These are phyloP conservation scores for Stephania yunnanensis DNA, from an alignment of 164 flowering plant species.

Conservation along the genomic window DNA sequence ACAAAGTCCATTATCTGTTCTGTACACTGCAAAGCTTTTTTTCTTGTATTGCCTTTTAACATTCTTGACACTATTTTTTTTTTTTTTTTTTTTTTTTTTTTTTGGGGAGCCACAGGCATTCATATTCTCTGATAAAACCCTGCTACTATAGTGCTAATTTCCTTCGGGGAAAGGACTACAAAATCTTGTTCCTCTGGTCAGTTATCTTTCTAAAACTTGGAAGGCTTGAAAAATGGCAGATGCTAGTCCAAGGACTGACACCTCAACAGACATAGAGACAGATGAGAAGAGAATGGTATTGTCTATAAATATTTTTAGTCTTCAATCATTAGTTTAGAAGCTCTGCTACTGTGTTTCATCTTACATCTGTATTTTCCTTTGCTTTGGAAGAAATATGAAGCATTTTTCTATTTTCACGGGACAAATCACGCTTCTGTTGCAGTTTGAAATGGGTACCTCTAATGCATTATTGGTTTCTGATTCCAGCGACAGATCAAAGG, in stretches of 20 bases:
- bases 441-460: slow-evolving; percentile 56
- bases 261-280: slow-evolving; percentile 78
- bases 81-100: not conserved
- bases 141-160: slow-evolving; percentile 20
- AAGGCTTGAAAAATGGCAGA: slow-evolving; percentile 64
- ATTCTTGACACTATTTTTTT: slow-evolving; percentile 1
- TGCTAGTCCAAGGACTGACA: slow-evolving; percentile 82
- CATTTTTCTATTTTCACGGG: not conserved
- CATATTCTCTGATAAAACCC: slow-evolving; percentile 19
- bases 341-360: not conserved
- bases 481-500: slow-evolving; percentile 82
- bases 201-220: slow-evolving; percentile 37
- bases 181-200: slow-evolving; percentile 28
- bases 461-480: slow-evolving; percentile 47
- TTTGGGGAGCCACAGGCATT: slow-evolving; percentile 21
- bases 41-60: not conserved
- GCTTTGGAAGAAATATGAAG: not conserved
- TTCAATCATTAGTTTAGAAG: not conserved
- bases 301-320: not conserved
- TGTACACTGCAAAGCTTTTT: not conserved
- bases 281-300: slow-evolving; percentile 61
- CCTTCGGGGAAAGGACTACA: slow-evolving; percentile 28
- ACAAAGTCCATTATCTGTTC: not conserved
- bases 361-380: not conserved
- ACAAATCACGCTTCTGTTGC: slow-evolving; percentile 14